These are phyloP conservation scores for Tetrapisispora pingtungensis DNA, from an alignment of 805 yeast genomes.

Conservation along the genomic window DNA sequence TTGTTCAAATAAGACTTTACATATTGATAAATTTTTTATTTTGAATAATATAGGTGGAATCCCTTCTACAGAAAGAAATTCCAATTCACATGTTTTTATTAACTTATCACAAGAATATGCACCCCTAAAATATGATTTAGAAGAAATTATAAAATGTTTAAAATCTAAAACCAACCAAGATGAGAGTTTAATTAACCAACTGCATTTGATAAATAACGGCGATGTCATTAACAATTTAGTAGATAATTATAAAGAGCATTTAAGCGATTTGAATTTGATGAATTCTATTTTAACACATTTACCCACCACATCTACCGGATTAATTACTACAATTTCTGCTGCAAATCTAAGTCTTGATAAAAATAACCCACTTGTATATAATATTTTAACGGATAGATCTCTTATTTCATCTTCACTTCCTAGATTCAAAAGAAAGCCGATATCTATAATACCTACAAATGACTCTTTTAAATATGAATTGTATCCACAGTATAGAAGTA, in stretches of 20 bases:
- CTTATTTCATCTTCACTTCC: conserved; percentile 87
- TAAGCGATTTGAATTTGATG: conserved; percentile 61
- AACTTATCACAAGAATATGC: conserved; percentile 69
- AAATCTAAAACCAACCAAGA: conserved; percentile 10
- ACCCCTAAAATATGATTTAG: conserved; percentile 6
- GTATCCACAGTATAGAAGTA: neutral
- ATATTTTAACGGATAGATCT: conserved; percentile 84
- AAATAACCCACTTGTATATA: conserved; percentile 80
- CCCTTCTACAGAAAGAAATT: conserved; percentile 73
- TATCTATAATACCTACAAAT: neutral
- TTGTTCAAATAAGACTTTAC: conserved; percentile 24
- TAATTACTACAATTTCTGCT: conserved; percentile 74
- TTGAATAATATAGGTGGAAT: conserved; percentile 83
- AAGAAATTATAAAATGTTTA: conserved; percentile 4
- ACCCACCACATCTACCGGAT: conserved; percentile 59
- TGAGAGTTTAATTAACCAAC: conserved; percentile 9
- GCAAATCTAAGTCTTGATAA: conserved; percentile 41
- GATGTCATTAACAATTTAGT: conserved; percentile 6
- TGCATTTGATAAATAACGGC: conserved; percentile 7
- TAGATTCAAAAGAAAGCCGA: conserved; percentile 30
- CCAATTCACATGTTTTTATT: conserved; percentile 77
- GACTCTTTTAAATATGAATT: neutral
- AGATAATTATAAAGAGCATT: conserved; percentile 32
- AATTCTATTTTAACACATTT: conserved; percentile 40
- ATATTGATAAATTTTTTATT: conserved; percentile 69